Evolutionary conservation across 345 rosid genomes (phyloP), one percentile per base, ranked within the genome.

Genomic region (Citrus sinensis): DNA sequence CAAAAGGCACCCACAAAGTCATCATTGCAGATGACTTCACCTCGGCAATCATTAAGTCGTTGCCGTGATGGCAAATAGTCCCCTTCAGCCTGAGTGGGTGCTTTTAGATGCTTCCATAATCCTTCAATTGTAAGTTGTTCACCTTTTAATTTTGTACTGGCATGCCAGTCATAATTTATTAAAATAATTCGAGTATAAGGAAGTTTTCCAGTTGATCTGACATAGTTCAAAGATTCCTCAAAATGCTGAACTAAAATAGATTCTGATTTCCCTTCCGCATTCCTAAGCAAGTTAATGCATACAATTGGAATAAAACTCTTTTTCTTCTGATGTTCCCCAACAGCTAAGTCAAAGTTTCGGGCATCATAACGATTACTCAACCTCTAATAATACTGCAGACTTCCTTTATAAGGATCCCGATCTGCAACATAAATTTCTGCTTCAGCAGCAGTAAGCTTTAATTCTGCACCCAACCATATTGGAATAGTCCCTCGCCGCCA

Each of bases 401-500:
- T 94, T 81, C 99, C 98, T 87, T 90, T 94, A 81, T 94, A 96
- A 2, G 99, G 98, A 85, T 91, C 97, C 71, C 74, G 87, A 81
- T 88, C 92, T 65, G 97, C 88, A 85, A 96, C 95, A 90, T 92
- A 92, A 75, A 94, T 96, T 82, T 94, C 98, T 73, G 99, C 99
- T 86, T 96, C 99, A 67, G 96, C 94, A 35, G 98, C 93, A 35
- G 94, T 94, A 42, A 95, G 84, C 87, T 94, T 96, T 79, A 96
- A 76, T 76, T 96, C 98, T 55, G 99, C 98, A 88, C 99, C 97
- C 99, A 98, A 94, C 99, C 99, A 96, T 40, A 96, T 94, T 22
- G 99, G 98, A 61, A 94, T 94, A 56, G 99, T 94, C 80, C 99
- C 99, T 73, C 98, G 93, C 67, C 98, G 92, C 99, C 98, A 96